Evolutionary conservation across 2,329 filamentous ascomycete species (phyloP), one percentile per base, ranked within the genome.

Genomic region (Trichoderma endophyticum): DNA sequence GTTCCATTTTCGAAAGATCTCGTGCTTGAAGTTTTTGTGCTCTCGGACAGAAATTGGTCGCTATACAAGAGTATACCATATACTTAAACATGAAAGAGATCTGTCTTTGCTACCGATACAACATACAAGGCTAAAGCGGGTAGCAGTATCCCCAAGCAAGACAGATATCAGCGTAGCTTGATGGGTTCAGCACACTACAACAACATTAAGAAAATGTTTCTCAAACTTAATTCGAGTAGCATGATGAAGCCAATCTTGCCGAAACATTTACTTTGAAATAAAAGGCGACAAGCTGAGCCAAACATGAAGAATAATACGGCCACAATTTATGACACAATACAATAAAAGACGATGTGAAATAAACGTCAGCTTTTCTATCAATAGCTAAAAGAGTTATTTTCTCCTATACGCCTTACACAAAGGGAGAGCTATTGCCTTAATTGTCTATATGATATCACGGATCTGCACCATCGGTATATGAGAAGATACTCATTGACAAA

Each of bases 221-320:
- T 48, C 3, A 12, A 21, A 6, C 2, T 12, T 21, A 9, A 5
- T 21, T 11, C n/a, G 6, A 21, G 43, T 4, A 48, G 3, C 4
- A n/a, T 21, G 2, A 21, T 51, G 5, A 21, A 21, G 2, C 9
- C 43, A 21, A 21, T 51, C 9, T 21, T 51, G 43, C 1, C 3
- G n/a, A 12, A n/a, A 12, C 0, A 9, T 11, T 2, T 2, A 6
- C 11, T 6, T 9, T 21, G 1, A 0, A 51, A 2, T 21, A 12
- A 7, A 51, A 12, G 8, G 11, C 6, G 9, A 1, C 7, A 43
- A 43, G 39, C 18, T n/a, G 3, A n/a, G 39, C 39, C 6, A n/a
- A 34, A 43, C 7, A 43, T 43, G 18, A n/a, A n/a, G 39, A n/a
- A n/a, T 43, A 43, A n/a, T 18, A n/a, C 15, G 7, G 1, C 39